These are phyloP conservation scores for Globisporangium nunn DNA, from an alignment of 352 stramenopile genomes.

Conservation along the genomic window DNA sequence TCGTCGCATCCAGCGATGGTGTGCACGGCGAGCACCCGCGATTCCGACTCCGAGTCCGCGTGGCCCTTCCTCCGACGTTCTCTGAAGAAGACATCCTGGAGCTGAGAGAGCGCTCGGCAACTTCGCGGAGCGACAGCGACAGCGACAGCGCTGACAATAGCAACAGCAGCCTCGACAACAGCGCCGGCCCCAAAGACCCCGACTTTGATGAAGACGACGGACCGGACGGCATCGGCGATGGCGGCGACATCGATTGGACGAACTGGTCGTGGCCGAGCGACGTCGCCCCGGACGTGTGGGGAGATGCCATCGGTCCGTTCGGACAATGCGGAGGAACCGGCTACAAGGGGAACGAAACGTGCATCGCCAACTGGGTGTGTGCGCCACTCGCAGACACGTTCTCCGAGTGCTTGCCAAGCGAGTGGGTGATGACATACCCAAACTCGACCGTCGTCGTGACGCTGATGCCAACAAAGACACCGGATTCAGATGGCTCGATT, in stretches of 20 bases:
- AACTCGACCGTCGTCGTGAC: background rate
- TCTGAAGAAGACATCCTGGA: background rate
- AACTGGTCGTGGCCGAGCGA: conserved; percentile 10
- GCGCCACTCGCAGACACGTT: conserved; percentile 6
- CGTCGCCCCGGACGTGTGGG: conserved; percentile 7
- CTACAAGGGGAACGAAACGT: conserved; percentile 12
- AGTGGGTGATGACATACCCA: conserved; percentile 1
- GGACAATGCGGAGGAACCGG: conserved; percentile 9
- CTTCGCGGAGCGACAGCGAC: background rate
- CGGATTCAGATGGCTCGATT: background rate
- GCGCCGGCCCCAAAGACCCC: background rate
- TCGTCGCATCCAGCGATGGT: background rate
- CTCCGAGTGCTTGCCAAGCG: conserved; percentile 6
- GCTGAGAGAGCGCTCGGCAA: background rate
- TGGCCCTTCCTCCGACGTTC: background rate
- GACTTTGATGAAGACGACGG: conserved; percentile 3
- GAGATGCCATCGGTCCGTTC: conserved; percentile 10
- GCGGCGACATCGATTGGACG: conserved; percentile 9
- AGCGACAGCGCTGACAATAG: background rate
- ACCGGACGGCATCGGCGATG: conserved; percentile 11
- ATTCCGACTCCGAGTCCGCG: background rate
- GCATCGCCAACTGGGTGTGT: conserved; percentile 8
- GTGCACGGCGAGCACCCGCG: background rate
- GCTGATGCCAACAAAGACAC: background rate
- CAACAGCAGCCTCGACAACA: background rate